Evolutionary conservation across 2,329 filamentous ascomycete species (phyloP).

Genomic region (Taxawa tesnikishii): DNA sequence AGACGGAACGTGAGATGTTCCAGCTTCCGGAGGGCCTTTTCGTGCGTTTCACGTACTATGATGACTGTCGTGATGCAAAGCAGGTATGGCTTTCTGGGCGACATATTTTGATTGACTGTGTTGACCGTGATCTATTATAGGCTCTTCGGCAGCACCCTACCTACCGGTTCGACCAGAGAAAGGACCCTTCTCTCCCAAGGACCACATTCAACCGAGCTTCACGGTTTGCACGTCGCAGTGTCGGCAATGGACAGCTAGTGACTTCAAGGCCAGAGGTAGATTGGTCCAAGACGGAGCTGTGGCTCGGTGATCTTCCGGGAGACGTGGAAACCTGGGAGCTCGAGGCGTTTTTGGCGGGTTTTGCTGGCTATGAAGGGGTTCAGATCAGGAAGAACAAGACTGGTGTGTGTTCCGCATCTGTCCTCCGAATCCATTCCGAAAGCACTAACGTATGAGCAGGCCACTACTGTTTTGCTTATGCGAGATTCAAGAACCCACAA

Average conservation of each 20-base stretch:
- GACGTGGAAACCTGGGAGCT: too few relatives aligned
- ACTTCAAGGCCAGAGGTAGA: too few relatives aligned
- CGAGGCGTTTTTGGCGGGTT: too few relatives aligned
- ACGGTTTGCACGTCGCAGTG: neutral
- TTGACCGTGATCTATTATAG: slow-evolving; percentile 7
- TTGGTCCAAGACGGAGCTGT: neutral
- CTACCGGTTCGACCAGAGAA: slow-evolving; percentile 10
- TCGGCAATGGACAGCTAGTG: neutral
- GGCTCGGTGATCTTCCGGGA: neutral
- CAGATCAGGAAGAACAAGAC: too few relatives aligned
- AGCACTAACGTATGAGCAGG: too few relatives aligned
- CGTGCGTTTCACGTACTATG: slow-evolving; percentile 16
- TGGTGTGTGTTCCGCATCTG: too few relatives aligned
- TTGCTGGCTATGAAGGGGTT: too few relatives aligned
- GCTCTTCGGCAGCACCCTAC: slow-evolving; percentile 11
- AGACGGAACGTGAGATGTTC: slow-evolving; percentile 15
- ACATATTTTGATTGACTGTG: neutral
- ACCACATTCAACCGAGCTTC: neutral
- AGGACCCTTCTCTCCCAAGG: neutral
- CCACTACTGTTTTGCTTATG: too few relatives aligned
- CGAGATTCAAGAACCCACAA: too few relatives aligned
- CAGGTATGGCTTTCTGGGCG: slow-evolving; percentile 12
- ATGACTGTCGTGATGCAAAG: slow-evolving; percentile 16
- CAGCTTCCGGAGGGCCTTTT: slow-evolving; percentile 18
- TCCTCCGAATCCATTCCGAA: too few relatives aligned